These are phyloP conservation scores for Zychaea mexicana DNA, from an alignment of 371 early-diverging fungal genomes.

Conservation along the genomic window DNA sequence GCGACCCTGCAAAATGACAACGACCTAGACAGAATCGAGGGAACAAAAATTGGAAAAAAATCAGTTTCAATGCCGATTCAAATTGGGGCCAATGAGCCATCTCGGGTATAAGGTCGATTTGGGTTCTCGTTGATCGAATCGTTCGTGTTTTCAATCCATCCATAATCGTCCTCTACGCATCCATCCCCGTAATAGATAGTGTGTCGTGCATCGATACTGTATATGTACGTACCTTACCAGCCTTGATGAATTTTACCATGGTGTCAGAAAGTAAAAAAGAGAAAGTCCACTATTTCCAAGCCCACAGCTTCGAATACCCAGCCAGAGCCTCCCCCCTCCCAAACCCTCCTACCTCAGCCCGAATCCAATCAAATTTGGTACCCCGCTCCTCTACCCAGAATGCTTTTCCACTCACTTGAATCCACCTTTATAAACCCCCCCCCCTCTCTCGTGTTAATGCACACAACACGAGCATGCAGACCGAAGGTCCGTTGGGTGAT, in stretches of 20 bases:
- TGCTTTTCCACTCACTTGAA: too few relatives aligned
- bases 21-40: slow-evolving; percentile 91
- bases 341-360: too few relatives aligned
- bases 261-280: slow-evolving; percentile 36
- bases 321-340: too few relatives aligned
- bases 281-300: slow-evolving; percentile 4
- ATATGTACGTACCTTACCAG: slow-evolving; percentile 60
- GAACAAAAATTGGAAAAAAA: too few relatives aligned
- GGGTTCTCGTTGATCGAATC: neutral
- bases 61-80: too few relatives aligned
- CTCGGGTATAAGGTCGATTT: too few relatives aligned
- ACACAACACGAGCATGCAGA: too few relatives aligned
- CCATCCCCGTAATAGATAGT: too few relatives aligned
- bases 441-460: too few relatives aligned
- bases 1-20: slow-evolving; percentile 95
- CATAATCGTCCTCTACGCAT: slow-evolving; percentile 28
- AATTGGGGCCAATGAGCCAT: too few relatives aligned
- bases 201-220: neutral
- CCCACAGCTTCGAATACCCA: neutral
- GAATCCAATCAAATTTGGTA: neutral
- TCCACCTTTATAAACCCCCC: too few relatives aligned
- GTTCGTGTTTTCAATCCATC: slow-evolving; percentile 25
- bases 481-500: slow-evolving; percentile 1
- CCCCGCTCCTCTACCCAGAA: neutral
- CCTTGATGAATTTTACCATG: slow-evolving; percentile 83